Evolutionary conservation across 2,329 filamentous ascomycete species (phyloP).

Genomic region (Ascocoryne sarcoides): DNA sequence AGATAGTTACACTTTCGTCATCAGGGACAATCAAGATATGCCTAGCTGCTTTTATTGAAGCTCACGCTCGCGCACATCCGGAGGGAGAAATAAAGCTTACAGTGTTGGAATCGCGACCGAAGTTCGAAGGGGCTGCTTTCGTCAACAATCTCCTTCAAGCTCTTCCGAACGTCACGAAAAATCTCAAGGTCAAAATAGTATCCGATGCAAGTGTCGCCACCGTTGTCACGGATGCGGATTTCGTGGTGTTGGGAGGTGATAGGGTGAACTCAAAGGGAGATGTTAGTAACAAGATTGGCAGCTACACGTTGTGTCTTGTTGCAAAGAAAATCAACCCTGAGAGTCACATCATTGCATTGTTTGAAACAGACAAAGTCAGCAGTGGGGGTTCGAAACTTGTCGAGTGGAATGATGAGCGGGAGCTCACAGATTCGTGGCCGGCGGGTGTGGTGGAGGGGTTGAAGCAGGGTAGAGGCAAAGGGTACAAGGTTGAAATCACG

Average conservation of each 20-base stretch:
- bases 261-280: slow-evolving; percentile 47
- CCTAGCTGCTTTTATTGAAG: slow-evolving; percentile 32
- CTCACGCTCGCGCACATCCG: slow-evolving; percentile 30
- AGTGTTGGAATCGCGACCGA: slow-evolving; percentile 57
- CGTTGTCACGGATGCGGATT: slow-evolving; percentile 42
- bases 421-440: slow-evolving; percentile 43
- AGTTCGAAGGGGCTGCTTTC: slow-evolving; percentile 54
- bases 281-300: slow-evolving; percentile 60
- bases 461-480: slow-evolving; percentile 7
- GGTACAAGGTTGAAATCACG: slow-evolving; percentile 28
- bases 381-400: slow-evolving; percentile 36
- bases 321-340: slow-evolving; percentile 39
- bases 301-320: slow-evolving; percentile 47
- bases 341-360: slow-evolving; percentile 45
- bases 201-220: slow-evolving; percentile 51
- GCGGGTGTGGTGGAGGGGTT: slow-evolving; percentile 6
- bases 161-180: slow-evolving; percentile 13
- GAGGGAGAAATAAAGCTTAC: slow-evolving; percentile 46
- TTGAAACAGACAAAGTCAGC: slow-evolving; percentile 55
- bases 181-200: slow-evolving; percentile 33
- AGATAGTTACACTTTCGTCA: slow-evolving; percentile 51
- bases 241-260: slow-evolving; percentile 57
- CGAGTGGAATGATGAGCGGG: slow-evolving; percentile 43
- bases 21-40: slow-evolving; percentile 51
- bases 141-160: slow-evolving; percentile 33